phyloP scores from a whole-genome alignment of 805 yeast species.

The Millerozyma miso region DNA sequence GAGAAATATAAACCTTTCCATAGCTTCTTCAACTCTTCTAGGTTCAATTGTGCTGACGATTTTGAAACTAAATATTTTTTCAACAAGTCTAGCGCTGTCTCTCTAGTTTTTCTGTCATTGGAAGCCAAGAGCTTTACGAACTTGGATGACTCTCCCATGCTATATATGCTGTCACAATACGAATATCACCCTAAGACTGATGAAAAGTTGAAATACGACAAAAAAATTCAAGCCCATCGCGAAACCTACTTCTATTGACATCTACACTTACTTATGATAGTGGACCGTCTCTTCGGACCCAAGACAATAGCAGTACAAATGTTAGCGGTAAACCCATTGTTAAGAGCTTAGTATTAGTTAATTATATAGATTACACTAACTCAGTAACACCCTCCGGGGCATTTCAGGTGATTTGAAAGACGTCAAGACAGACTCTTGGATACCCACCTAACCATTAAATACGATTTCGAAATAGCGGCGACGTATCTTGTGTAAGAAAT shows the following conservation, averaged over 20 bases:
- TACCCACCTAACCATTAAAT: no score
- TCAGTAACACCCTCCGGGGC: neutral
- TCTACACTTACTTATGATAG: no score
- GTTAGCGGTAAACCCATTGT: no score
- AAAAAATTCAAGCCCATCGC: neutral
- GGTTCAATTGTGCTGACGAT: constrained; percentile 37
- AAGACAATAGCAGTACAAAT: no score
- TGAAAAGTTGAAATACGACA: neutral
- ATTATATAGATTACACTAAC: neutral
- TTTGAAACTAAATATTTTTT: constrained; percentile 49
- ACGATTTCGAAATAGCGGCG: no score
- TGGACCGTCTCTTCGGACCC: no score
- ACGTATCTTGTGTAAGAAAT: no score
- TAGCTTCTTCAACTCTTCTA: constrained; percentile 66
- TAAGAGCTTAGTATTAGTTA: neutral
- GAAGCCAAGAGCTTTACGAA: constrained; percentile 84
- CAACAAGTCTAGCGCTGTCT: constrained; percentile 64
- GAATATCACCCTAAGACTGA: neutral
- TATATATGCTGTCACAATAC: no score
- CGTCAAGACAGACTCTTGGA: neutral
- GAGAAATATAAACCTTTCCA: constrained; percentile 96
- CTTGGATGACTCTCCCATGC: constrained; percentile 34
- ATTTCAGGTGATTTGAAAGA: neutral
- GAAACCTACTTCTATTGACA: neutral
- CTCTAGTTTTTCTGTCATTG: constrained; percentile 72